A percentile compares a stretch with the other conserved stretches of the same genome.
Conservation (phyloP, 73 alveolate species). For the Paramecium octaurelia region DNA sequence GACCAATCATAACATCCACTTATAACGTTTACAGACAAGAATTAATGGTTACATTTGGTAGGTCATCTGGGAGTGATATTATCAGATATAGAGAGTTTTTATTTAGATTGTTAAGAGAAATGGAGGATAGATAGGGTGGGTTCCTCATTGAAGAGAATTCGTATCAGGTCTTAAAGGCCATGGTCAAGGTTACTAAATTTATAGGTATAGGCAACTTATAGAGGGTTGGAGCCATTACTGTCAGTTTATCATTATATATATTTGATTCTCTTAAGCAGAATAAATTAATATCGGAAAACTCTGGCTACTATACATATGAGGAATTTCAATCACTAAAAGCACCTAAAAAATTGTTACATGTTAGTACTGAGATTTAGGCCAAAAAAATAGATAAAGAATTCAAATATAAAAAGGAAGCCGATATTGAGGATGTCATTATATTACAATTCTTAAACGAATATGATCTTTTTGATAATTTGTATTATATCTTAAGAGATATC, state of each 20-base stretch:
- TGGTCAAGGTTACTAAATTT: constrained; percentile 49
- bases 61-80: constrained; percentile 56
- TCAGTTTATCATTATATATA: constrained; percentile 44
- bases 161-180: constrained; percentile 3
- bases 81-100: constrained; percentile 51
- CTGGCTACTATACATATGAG: constrained; percentile 50
- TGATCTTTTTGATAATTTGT: constrained; percentile 53
- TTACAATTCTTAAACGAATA: constrained; percentile 47
- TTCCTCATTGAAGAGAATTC: not conserved
- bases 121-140: constrained; percentile 61
- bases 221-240: constrained; percentile 50
- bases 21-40: constrained; percentile 53
- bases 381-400: not conserved
- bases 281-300: constrained; percentile 23
- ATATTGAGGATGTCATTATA: constrained; percentile 49
- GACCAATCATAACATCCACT: not conserved
- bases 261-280: constrained; percentile 47
- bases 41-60: constrained; percentile 35
- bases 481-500: constrained; percentile 48
- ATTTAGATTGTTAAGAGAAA: constrained; percentile 54
- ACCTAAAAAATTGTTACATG: constrained; percentile 53
- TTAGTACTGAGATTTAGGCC: constrained; percentile 23
- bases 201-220: constrained; percentile 56
- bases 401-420: not conserved
- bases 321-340: constrained; percentile 18